Conservation (phyloP, 257 asterid species). For the Ligustrum vulgare region DNA sequence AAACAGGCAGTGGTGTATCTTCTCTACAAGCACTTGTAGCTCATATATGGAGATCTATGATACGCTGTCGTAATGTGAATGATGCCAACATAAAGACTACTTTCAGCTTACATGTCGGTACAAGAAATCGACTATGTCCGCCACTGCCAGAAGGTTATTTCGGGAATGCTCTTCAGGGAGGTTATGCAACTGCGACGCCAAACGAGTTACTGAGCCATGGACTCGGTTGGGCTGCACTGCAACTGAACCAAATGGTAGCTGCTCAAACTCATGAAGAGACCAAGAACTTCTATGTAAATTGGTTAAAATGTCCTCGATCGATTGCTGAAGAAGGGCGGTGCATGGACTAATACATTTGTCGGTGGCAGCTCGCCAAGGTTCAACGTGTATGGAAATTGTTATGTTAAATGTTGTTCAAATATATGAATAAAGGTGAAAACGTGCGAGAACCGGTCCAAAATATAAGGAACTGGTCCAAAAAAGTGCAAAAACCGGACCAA, state of each 20-base stretch:
- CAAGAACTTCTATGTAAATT: constrained; percentile 6
- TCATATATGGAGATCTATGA: constrained; percentile 38
- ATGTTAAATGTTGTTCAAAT: too few relatives aligned
- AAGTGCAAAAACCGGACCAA: too few relatives aligned
- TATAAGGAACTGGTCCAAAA: too few relatives aligned
- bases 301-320: constrained; percentile 25
- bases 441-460: too few relatives aligned
- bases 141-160: constrained; percentile 40
- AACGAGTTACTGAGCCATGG: constrained; percentile 22
- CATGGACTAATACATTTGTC: not conserved
- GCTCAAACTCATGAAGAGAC: constrained; percentile 24
- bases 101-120: constrained; percentile 11
- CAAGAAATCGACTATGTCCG: constrained; percentile 36
- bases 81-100: constrained; percentile 1
- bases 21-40: not conserved
- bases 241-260: constrained; percentile 29
- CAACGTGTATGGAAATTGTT: constrained; percentile 51
- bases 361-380: constrained; percentile 50
- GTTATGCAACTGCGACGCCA: not conserved
- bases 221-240: constrained; percentile 31
- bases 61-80: not conserved
- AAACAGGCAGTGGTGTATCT: not conserved
- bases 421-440: too few relatives aligned
- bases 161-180: constrained; percentile 30
- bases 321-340: not conserved